Conservation (phyloP, 768 basidiomycete species). For the Inosperma sp. region DNA sequence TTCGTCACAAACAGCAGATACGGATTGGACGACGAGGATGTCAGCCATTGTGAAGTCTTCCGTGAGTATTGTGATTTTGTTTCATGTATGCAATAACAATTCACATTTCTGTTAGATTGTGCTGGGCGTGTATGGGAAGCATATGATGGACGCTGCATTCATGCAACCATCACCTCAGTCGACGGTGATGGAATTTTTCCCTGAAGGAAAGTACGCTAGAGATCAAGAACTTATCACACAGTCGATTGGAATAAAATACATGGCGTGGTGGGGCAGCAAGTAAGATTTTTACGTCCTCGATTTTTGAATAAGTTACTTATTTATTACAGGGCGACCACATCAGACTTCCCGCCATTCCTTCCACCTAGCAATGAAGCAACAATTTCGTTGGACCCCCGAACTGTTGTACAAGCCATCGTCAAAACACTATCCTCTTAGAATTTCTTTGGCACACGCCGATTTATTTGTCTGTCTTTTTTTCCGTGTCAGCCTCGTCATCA, state of each 20-base stretch:
- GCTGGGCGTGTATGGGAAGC: conserved; percentile 53
- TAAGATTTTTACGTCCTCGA: conserved; percentile 20
- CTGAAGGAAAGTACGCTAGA: conserved; percentile 55
- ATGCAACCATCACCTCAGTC: conserved; percentile 58
- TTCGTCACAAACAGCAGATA: conserved; percentile 42
- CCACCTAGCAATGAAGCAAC: conserved; percentile 21
- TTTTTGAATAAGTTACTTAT: neutral
- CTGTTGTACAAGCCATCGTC: conserved; percentile 37
- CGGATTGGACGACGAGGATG: conserved; percentile 60
- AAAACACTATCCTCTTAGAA: conserved; percentile 16
- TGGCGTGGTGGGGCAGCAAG: conserved; percentile 52
- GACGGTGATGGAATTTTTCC: conserved; percentile 76
- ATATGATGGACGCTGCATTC: conserved; percentile 66
- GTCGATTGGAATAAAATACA: conserved; percentile 51
- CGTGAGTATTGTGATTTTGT: conserved; percentile 36
- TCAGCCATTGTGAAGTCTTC: conserved; percentile 62
- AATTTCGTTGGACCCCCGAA: conserved; percentile 36
- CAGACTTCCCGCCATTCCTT: conserved; percentile 39
- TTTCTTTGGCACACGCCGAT: too few relatives aligned
- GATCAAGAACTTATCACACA: conserved; percentile 57
- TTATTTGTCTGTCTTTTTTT: too few relatives aligned
- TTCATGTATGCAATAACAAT: too few relatives aligned
- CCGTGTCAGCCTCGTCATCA: too few relatives aligned
- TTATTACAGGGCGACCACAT: conserved; percentile 3
- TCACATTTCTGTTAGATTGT: conserved; percentile 58